These are phyloP conservation scores for Colletotrichum scovillei DNA, from an alignment of 2,329 filamentous ascomycete genomes.

Conservation along the genomic window DNA sequence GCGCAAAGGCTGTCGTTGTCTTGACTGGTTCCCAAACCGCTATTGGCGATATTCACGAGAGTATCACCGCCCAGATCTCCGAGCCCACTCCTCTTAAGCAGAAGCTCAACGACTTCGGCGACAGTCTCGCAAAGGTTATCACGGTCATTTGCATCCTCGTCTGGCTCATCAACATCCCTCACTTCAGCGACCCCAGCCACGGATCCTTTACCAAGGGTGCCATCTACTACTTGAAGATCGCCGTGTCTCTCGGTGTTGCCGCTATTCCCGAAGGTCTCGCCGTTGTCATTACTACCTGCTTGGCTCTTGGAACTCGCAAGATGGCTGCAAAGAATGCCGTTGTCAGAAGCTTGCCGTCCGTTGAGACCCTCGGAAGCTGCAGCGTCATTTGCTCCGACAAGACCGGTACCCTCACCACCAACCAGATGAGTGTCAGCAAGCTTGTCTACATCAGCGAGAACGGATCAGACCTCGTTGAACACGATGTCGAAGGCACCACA, in stretches of 20 bases:
- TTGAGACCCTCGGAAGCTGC: constrained; percentile 98
- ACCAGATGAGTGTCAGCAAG: constrained; percentile 99
- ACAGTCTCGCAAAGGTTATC: constrained; percentile 96
- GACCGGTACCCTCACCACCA: constrained; percentile 96
- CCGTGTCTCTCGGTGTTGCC: constrained; percentile 96
- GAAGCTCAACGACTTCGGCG: constrained; percentile 98
- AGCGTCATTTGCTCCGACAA: constrained; percentile 99
- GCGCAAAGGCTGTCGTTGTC: constrained; percentile 90
- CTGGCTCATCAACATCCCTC: constrained; percentile 98
- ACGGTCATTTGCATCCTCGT: constrained; percentile 96
- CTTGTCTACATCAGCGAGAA: constrained; percentile 83
- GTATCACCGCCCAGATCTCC: constrained; percentile 97
- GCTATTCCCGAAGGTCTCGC: constrained; percentile 98
- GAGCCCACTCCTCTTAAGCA: constrained; percentile 97
- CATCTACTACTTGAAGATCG: constrained; percentile 99
- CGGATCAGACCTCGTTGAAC: constrained; percentile 82
- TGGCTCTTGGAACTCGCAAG: constrained; percentile 95
- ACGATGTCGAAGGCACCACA: constrained; percentile 92
- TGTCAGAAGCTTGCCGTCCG: constrained; percentile 93
- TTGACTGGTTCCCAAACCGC: constrained; percentile 91
- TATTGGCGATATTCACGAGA: constrained; percentile 98
- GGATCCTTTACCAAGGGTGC: constrained; percentile 96
- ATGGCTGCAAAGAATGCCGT: constrained; percentile 99
- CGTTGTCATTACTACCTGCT: constrained; percentile 98
- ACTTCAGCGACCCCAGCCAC: constrained; percentile 95